phyloP scores from a whole-genome alignment of 2,329 filamentous ascomycete genomes.

The Delphinella strobiligena region DNA sequence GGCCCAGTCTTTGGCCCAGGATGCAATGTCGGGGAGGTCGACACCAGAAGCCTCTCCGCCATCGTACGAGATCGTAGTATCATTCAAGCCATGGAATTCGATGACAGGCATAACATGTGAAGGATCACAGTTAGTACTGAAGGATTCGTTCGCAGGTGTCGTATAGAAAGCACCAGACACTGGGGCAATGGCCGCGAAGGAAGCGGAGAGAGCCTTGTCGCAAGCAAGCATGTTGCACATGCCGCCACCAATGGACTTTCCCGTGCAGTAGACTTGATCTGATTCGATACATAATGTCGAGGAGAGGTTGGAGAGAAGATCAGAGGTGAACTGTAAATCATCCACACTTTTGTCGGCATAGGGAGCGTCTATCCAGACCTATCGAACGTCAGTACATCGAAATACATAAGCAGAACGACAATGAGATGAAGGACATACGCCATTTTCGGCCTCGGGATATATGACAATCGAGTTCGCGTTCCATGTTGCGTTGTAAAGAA shows the following conservation, averaged over 20 bases:
- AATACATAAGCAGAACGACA: conserved; percentile 12
- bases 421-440: neutral
- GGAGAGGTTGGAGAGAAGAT: conserved; percentile 28
- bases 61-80: conserved; percentile 29
- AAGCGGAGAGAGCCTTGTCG: conserved; percentile 25
- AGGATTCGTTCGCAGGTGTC: conserved; percentile 12
- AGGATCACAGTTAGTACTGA: conserved; percentile 16
- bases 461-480: conserved; percentile 33
- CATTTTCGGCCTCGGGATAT: conserved; percentile 28
- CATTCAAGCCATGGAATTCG: conserved; percentile 31
- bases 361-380: conserved; percentile 31
- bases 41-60: conserved; percentile 21
- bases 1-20: conserved; percentile 28
- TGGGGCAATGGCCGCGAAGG: conserved; percentile 39
- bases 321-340: conserved; percentile 31
- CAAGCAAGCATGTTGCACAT: conserved; percentile 36
- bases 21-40: conserved; percentile 16
- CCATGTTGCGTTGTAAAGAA: conserved; percentile 33
- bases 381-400: conserved; percentile 3
- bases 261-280: conserved; percentile 29
- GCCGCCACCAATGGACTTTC: conserved; percentile 44
- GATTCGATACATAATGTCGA: conserved; percentile 32
- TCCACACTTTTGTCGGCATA: conserved; percentile 23
- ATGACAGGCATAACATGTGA: conserved; percentile 19
- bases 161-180: conserved; percentile 37